These are phyloP conservation scores for Melampsora larici-populina DNA, from an alignment of 1,284 basidiomycete species.

Conservation along the genomic window DNA sequence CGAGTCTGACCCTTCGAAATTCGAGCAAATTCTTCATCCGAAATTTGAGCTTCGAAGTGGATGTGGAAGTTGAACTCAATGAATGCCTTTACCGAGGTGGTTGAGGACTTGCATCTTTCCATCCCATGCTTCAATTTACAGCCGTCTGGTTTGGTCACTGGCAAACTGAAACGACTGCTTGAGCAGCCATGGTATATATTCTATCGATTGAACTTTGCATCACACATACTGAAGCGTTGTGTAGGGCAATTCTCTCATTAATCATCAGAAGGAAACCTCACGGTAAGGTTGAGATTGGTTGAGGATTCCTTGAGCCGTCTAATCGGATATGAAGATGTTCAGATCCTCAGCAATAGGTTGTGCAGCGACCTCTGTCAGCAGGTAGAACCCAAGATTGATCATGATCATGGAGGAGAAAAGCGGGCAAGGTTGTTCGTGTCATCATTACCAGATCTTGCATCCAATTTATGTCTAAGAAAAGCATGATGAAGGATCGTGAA, in stretches of 20 bases:
- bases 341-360: neutral
- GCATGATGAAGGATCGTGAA: too few species aligned
- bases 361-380: neutral
- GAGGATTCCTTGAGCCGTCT: neutral
- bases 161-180: neutral
- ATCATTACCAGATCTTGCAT: too few species aligned
- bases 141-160: neutral
- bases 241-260: neutral
- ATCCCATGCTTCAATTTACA: neutral
- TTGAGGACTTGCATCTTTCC: neutral
- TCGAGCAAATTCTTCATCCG: neutral
- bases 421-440: too few species aligned
- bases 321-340: neutral
- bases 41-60: neutral
- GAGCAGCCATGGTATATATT: neutral
- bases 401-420: too few species aligned
- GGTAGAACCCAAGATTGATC: too few species aligned
- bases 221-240: neutral
- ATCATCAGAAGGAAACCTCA: neutral
- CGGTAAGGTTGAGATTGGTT: neutral
- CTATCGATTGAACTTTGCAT: neutral
- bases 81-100: neutral
- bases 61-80: neutral
- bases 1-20: too few species aligned
- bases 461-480: too few species aligned